phyloP scores from a whole-genome alignment of 2,329 filamentous ascomycete species.

The Phyllosticta paracitricarpa region DNA sequence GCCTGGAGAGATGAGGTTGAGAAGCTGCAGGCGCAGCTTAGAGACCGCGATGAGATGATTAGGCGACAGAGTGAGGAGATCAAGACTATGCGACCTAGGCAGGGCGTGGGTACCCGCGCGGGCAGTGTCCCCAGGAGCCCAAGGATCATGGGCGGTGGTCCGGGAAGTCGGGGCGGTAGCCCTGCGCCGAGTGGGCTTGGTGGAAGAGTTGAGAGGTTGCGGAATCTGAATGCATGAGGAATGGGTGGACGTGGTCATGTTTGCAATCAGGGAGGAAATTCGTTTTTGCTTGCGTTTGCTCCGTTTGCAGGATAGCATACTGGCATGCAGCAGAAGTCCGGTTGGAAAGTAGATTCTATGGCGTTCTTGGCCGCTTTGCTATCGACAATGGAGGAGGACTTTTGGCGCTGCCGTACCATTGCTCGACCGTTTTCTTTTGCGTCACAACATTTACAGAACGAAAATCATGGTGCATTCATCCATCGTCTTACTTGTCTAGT shows the following conservation, averaged over 20 bases:
- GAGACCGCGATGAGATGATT: not conserved
- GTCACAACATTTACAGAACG: no score
- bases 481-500: no score
- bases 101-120: conserved; percentile 23
- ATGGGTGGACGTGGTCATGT: no score
- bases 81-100: conserved; percentile 21
- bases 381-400: no score
- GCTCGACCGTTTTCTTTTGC: no score
- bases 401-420: no score
- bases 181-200: conserved; percentile 16
- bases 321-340: no score
- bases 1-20: conserved; percentile 14
- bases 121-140: conserved; percentile 27
- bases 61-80: conserved; percentile 26
- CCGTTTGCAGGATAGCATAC: no score
- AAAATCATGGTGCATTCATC: no score
- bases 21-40: conserved; percentile 19
- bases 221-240: conserved; percentile 7
- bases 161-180: conserved; percentile 16
- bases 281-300: not conserved
- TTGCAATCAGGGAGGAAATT: no score
- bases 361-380: no score
- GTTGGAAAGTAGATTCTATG: no score
- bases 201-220: conserved; percentile 7
- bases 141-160: conserved; percentile 21